These are phyloP conservation scores for Colletotrichum filicis DNA, from an alignment of 2,329 filamentous ascomycete species.

Conservation along the genomic window DNA sequence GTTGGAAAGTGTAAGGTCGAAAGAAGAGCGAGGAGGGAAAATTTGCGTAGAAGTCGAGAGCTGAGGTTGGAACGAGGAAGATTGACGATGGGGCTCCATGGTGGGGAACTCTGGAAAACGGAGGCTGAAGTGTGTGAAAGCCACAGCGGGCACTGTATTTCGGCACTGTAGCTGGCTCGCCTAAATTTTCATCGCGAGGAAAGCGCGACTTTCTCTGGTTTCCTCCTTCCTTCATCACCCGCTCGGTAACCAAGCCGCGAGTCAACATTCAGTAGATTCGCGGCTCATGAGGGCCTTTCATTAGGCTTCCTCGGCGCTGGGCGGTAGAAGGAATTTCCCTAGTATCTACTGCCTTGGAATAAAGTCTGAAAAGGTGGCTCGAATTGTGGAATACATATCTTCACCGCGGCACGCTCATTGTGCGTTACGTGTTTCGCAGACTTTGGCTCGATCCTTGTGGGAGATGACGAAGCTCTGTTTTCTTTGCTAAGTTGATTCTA, in stretches of 20 bases:
- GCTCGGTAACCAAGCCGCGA: conserved; percentile 47
- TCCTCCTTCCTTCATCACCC: conserved; percentile 49
- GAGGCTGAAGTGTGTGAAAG: conserved; percentile 9
- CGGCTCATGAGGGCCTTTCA: conserved; percentile 59
- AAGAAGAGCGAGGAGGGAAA: not conserved
- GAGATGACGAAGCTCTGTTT: not conserved
- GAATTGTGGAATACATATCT: conserved; percentile 79
- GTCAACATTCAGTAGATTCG: conserved; percentile 35
- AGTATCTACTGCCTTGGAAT: conserved; percentile 92
- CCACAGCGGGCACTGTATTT: not conserved
- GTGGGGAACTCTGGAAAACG: conserved; percentile 18
- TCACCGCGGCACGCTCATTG: not conserved
- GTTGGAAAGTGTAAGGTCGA: not conserved
- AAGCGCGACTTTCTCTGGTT: conserved; percentile 38
- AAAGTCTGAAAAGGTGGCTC: conserved; percentile 82
- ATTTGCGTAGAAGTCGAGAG: conserved; percentile 28
- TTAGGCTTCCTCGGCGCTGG: conserved; percentile 63
- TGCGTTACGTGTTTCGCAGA: not conserved
- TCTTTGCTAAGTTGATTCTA: not conserved
- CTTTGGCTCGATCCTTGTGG: no score
- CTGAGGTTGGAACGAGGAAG: conserved; percentile 34
- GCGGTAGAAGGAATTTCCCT: conserved; percentile 74
- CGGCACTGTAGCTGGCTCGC: conserved; percentile 34
- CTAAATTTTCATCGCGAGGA: conserved; percentile 26
- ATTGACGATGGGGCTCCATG: conserved; percentile 28